Base-by-base conservation (phyloP, 1,284 basidiomycete species). In the Uromyces viciae-fabae region DNA sequence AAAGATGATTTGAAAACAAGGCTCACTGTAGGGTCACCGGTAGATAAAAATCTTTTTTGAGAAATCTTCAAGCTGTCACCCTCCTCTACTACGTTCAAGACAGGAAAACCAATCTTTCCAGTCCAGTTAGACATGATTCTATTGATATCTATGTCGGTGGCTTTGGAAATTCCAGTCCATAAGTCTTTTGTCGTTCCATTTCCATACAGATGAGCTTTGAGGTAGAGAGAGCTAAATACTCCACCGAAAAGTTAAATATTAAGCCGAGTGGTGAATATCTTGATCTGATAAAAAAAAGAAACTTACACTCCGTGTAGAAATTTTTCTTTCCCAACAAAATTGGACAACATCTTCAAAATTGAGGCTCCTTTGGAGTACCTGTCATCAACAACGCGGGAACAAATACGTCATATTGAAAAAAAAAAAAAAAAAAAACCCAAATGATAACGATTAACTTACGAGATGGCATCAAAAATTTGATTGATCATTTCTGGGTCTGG, bases 101-200 rank as follows among this genome's bases (percentile, higher is more conserved):
- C 91, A 0, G 82, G 82, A 82, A 85, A 86, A 82, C 86, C 82
- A 82, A 91, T 91, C 89, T 94, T 93, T 81, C 91, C 90, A 52
- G 95, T 92, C 96, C 95, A 99, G 85, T 92, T 92, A 82, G 93
- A 90, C 93, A 98, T 96, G 84, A 98, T 89, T 79, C 89, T 88
- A 17, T 91, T 88, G 66, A 98, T 90, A 83, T 98, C 91, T 49
- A 91, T 85, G 19, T 91, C 92, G 56, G 92, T 93, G 1, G 94
- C 90, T 84, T 91, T 89, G 77, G 90, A 89, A 83, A 98, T 94
- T 31, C 94, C 95, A 73, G 91, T 88, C 94, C 95, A 98, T 1
- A 99, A 89, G 85, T 98, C 93, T 81, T 89, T 90, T 19, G 94
- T 95, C 77, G 92, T 91, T 68, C 91, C 93, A 86, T 94, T 98